Percentiles rank a stretch among this genome's conserved stretches.
phyloP scores from a whole-genome alignment of 1,284 basidiomycete species.

The Cutaneotrichosporon mucoides region DNA sequence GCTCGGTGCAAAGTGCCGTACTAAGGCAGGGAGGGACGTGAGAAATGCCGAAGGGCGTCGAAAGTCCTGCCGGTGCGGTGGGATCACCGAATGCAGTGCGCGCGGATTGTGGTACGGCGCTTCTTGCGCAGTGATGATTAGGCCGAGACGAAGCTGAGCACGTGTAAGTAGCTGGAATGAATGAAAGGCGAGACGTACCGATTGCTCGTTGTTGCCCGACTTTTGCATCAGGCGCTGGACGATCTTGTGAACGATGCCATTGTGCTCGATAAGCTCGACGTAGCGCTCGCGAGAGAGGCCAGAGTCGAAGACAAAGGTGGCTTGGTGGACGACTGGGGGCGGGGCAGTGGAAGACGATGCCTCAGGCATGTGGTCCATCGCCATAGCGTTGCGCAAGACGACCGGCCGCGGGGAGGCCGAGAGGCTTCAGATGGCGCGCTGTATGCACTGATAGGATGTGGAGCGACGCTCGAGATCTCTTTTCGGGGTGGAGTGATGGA shows the following conservation, averaged over 20 bases:
- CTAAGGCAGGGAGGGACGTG: conserved; percentile 31
- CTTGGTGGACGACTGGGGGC: conserved; percentile 21
- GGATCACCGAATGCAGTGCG: conserved; percentile 17
- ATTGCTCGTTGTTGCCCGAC: conserved; percentile 28
- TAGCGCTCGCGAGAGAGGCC: conserved; percentile 33
- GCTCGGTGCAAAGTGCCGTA: conserved; percentile 17
- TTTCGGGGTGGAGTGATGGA: no score
- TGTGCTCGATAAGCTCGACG: conserved; percentile 32
- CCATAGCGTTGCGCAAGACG: neutral
- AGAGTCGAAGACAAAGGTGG: conserved; percentile 40
- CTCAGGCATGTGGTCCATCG: conserved; percentile 31
- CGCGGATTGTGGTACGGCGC: conserved; percentile 17
- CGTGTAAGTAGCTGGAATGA: no score
- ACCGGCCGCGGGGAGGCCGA: neutral
- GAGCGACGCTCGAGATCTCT: no score
- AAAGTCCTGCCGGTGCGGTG: conserved; percentile 25
- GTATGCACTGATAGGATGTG: no score
- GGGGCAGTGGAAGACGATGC: conserved; percentile 31
- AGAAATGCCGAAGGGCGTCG: conserved; percentile 29
- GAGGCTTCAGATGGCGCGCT: no score
- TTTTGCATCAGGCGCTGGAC: conserved; percentile 44
- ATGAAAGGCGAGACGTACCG: conserved; percentile 26
- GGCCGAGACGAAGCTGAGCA: conserved; percentile 16
- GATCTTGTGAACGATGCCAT: conserved; percentile 40
- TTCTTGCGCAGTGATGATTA: conserved; percentile 21